A percentile compares a stretch with the other conserved stretches of the same genome.
phyloP scores from a whole-genome alignment of 2,329 filamentous ascomycete genomes.

The Seiridium cupressi region DNA sequence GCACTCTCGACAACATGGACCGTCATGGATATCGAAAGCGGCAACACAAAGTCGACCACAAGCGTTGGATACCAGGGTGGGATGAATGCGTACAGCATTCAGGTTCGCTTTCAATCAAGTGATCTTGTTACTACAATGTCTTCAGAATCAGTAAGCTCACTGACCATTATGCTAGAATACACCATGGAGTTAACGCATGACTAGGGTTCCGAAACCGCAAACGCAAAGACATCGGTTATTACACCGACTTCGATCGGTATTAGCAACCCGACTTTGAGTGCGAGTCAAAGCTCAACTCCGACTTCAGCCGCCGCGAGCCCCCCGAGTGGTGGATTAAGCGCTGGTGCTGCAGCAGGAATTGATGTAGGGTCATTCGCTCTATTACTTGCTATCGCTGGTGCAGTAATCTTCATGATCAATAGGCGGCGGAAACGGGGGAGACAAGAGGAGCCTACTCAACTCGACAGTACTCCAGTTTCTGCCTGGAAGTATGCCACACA shows the following conservation, averaged over 20 bases:
- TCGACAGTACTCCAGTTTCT: too few species aligned
- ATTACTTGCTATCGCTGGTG: background rate
- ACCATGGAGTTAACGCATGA: too few species aligned
- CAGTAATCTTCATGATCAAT: background rate
- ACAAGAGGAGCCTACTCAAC: too few species aligned
- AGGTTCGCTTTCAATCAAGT: slow-evolving; percentile 16
- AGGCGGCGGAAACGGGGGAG: background rate
- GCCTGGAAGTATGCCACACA: too few species aligned
- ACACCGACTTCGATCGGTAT: background rate
- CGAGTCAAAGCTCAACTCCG: background rate
- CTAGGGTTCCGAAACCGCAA: background rate
- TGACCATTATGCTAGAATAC: too few species aligned
- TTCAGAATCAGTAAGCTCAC: background rate
- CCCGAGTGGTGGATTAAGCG: background rate
- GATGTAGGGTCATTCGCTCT: background rate
- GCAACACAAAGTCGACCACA: background rate
- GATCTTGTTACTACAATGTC: slow-evolving; percentile 16
- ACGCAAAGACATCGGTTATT: background rate
- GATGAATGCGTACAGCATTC: slow-evolving; percentile 16
- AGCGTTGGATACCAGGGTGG: slow-evolving; percentile 9
- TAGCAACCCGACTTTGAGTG: background rate
- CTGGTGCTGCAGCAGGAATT: background rate
- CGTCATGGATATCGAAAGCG: background rate
- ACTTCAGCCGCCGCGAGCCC: background rate
- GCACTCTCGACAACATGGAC: background rate